A percentile compares a stretch with the other conserved stretches of the same genome.
These are phyloP conservation scores for Protea cynaroides DNA, from an alignment of 164 flowering plant genomes.

Conservation along the genomic window DNA sequence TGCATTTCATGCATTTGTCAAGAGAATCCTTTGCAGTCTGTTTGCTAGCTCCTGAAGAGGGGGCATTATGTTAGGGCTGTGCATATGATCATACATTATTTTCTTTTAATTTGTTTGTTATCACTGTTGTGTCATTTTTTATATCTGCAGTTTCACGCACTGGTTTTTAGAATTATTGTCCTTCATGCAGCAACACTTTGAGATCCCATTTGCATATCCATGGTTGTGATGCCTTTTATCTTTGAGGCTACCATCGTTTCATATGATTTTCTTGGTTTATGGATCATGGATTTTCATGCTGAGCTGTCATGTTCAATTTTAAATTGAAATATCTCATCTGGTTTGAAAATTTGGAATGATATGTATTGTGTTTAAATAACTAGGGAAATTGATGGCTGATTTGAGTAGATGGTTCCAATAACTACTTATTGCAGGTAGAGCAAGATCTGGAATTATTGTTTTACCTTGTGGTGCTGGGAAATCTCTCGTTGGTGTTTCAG, in stretches of 20 bases:
- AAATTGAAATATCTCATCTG: not conserved
- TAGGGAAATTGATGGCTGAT: not conserved
- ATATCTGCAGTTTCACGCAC: not conserved
- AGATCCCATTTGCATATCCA: not conserved
- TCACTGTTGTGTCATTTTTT: not conserved
- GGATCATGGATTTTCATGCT: too few species aligned
- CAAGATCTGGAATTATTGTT: conserved; percentile 98
- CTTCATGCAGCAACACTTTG: not conserved
- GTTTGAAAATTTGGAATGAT: conserved; percentile 1
- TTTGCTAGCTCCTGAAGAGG: not conserved
- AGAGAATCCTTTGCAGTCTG: not conserved
- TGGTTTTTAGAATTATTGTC: not conserved
- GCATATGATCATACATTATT: not conserved
- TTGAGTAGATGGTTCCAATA: conserved; percentile 3
- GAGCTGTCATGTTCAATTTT: not conserved
- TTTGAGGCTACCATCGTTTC: too few species aligned
- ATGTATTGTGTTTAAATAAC: not conserved
- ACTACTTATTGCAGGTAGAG: conserved; percentile 63
- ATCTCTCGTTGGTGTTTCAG: conserved; percentile 98
- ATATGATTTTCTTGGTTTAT: too few species aligned
- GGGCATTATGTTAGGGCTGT: not conserved
- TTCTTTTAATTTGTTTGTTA: not conserved
- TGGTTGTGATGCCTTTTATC: too few species aligned
- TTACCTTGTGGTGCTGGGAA: conserved; percentile 99
- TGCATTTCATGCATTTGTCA: not conserved